Evolutionary conservation across 176 grass and related monocot genomes (phyloP).

Genomic region (Puya raimondii): DNA sequence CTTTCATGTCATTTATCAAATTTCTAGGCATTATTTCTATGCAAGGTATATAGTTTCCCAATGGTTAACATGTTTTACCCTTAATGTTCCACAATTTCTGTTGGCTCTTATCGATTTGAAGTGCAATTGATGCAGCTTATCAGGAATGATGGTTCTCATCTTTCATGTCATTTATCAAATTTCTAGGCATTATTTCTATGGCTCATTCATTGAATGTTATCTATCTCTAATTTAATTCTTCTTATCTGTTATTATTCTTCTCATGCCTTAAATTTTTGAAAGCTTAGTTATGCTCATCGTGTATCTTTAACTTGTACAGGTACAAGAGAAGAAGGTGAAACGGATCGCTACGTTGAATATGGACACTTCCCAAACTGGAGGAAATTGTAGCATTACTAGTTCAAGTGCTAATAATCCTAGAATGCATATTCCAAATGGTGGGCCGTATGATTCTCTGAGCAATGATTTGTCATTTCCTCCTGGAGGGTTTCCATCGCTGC

Average conservation of each 20-base stretch:
- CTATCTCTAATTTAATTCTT: not conserved
- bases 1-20: too few species aligned
- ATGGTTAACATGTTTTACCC: too few species aligned
- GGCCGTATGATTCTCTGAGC: not conserved
- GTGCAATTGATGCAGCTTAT: too few species aligned
- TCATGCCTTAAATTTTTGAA: not conserved
- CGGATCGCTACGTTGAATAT: constrained; percentile 65
- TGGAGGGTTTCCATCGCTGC: constrained; percentile 55
- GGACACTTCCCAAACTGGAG: constrained; percentile 43
- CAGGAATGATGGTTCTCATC: too few species aligned
- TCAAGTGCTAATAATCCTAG: constrained; percentile 27
- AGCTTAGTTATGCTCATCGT: not conserved
- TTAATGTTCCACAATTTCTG: too few species aligned
- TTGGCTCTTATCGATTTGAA: too few species aligned
- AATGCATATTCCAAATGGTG: constrained; percentile 55
- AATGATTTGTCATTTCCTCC: constrained; percentile 44
- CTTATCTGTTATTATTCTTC: not conserved
- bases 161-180: too few species aligned
- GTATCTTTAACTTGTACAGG: constrained; percentile 22
- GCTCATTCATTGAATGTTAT: too few species aligned
- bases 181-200: too few species aligned
- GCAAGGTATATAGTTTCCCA: too few species aligned
- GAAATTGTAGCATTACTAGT: too few species aligned
- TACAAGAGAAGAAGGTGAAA: constrained; percentile 90
- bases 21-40: too few species aligned